Evolutionary conservation across 1,284 basidiomycete genomes (phyloP).

Genomic region (Papiliotrema flavescens): DNA sequence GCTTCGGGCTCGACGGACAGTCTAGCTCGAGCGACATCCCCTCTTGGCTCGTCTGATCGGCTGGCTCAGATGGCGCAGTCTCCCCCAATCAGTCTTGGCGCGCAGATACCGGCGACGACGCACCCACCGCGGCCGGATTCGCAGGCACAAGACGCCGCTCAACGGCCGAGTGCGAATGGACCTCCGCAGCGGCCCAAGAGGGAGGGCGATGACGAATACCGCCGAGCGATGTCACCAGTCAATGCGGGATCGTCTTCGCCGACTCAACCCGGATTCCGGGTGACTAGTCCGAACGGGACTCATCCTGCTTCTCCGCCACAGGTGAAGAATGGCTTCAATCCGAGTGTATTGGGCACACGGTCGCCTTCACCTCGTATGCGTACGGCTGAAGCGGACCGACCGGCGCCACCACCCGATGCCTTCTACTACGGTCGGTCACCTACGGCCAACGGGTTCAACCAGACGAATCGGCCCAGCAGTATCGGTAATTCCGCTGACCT

Average conservation of each 20-base stretch:
- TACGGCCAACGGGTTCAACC: slow-evolving; percentile 53
- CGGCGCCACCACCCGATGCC: slow-evolving; percentile 54
- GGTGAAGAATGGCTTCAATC: slow-evolving; percentile 37
- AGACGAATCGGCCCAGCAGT: slow-evolving; percentile 30
- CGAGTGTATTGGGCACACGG: slow-evolving; percentile 37
- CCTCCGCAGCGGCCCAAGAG: slow-evolving; percentile 60
- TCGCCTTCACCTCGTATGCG: slow-evolving; percentile 38
- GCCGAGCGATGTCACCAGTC: slow-evolving; percentile 47
- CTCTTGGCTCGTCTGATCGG: slow-evolving; percentile 19
- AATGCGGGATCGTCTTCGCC: slow-evolving; percentile 52
- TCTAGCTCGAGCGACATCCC: slow-evolving; percentile 28
- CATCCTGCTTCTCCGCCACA: slow-evolving; percentile 23
- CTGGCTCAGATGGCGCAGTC: slow-evolving; percentile 7
- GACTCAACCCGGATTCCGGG: slow-evolving; percentile 51
- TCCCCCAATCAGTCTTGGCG: slow-evolving; percentile 6
- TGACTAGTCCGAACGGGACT: slow-evolving; percentile 53
- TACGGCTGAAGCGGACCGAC: slow-evolving; percentile 30
- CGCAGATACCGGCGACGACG: slow-evolving; percentile 7
- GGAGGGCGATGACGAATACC: slow-evolving; percentile 61
- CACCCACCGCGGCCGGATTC: slow-evolving; percentile 9
- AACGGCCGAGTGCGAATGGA: slow-evolving; percentile 31
- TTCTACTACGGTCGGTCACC: slow-evolving; percentile 62
- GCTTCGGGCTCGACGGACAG: slow-evolving; percentile 33
- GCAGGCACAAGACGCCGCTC: slow-evolving; percentile 11
- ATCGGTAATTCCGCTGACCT: slow-evolving; percentile 65